Base-by-base conservation (phyloP, 75 land plant species). In the Chamaecyparis obtusa region DNA sequence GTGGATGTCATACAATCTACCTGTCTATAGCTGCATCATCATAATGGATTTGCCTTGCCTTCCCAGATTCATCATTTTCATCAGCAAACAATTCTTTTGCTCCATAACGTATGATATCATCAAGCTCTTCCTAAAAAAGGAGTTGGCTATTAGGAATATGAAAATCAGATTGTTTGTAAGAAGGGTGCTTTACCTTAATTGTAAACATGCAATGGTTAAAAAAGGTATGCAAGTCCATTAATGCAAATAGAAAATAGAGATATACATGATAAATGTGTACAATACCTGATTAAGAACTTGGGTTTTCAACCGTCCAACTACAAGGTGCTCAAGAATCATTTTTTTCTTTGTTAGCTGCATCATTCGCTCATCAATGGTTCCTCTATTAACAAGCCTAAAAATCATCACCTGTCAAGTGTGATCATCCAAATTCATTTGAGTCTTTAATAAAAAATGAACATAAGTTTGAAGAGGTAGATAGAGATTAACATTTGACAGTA, bases 301-400 rank as follows among this genome's bases (percentile, higher is more conserved):
- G 3, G 90, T 87, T 88, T 98, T 97, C 64, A 97, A 90, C 71
- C 94, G 95, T 19, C 99, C 99, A 83, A 98, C 99, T 60, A 98
- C 99, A 80, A 98, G 87, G 91, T 98, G 99, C 83, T 98, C 99
- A 71, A 98, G 91, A 51, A 98, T 96, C 99, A 98, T 98, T 87
- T 97, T 98, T 90, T 98, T 98, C 89, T 98, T 98, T 21, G 99
- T 98, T 94, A 98, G 85, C 87, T 98, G 96, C 99, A 98, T 98
- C 99, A 98, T 98, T 87, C 99, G 91, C 90, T 98, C 99, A 88
- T 98, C 99, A 88, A 98, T 98, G 46, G 95, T 93, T 76, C 99
- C 99, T 71, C 99, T 91, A 41, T 95, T 96, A 77, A 98, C 88
- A 9, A 98, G 95, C 85, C 99, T 92, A 85, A 89, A 98, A 83